Conservation (phyloP, 1,139 yeast genomes). For the Magnusiomyces suaveolens region DNA sequence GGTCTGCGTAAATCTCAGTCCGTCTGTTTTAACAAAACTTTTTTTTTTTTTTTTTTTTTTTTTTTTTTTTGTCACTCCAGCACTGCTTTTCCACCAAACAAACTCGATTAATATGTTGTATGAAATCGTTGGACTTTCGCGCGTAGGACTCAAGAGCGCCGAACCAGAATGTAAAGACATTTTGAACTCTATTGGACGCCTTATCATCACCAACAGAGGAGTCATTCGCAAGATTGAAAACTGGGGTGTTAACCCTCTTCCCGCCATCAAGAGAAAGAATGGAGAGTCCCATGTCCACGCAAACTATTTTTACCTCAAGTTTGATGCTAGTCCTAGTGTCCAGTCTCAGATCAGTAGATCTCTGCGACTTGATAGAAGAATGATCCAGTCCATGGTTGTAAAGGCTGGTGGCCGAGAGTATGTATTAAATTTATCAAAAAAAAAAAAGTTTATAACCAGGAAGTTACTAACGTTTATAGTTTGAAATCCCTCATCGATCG, state of each 20-base stretch:
- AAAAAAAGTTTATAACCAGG: background rate
- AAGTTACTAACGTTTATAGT: background rate
- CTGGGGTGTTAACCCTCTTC: constrained; percentile 68
- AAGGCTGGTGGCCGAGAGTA: constrained; percentile 51
- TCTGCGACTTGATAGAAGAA: constrained; percentile 79
- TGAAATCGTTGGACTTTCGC: constrained; percentile 83
- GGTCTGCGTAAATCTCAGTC: background rate
- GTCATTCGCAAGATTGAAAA: constrained; percentile 75
- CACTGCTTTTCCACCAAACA: background rate
- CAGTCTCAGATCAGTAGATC: constrained; percentile 79
- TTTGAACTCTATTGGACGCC: constrained; percentile 72
- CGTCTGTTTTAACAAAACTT: background rate
- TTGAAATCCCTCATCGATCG: background rate
- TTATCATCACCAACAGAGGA: constrained; percentile 83
- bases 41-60: background rate
- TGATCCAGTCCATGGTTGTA: constrained; percentile 65
- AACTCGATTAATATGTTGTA: constrained; percentile 52
- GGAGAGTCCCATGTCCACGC: constrained; percentile 90
- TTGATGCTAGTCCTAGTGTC: constrained; percentile 77
- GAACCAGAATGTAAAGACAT: constrained; percentile 39
- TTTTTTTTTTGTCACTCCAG: no score
- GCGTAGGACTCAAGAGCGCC: constrained; percentile 31
- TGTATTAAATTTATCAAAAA: background rate
- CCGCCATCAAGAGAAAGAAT: constrained; percentile 72
- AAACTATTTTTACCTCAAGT: constrained; percentile 72